Conservation (phyloP, 441 rosid species). For the Bocquillonia castaneifolia region DNA sequence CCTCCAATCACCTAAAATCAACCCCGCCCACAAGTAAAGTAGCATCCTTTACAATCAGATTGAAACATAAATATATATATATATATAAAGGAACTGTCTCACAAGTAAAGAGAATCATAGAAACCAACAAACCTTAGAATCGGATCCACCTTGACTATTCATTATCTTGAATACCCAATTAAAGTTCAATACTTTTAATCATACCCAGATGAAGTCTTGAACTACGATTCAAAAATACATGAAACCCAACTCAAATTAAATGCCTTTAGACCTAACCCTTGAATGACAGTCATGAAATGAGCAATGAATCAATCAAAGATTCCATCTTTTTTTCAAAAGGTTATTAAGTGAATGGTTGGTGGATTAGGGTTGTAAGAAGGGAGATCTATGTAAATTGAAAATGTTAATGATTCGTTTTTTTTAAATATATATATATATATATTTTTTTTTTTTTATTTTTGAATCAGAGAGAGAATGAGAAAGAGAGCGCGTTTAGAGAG, state of each 20-base stretch:
- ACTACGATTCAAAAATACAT: neutral
- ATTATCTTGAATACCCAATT: slow-evolving; percentile 22
- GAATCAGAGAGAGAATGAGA: slow-evolving; percentile 1
- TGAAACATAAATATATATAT: neutral
- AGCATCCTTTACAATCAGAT: neutral
- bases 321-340: neutral
- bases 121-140: slow-evolving; percentile 41
- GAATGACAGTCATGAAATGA: neutral
- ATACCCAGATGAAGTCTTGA: neutral
- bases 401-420: neutral
- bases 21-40: neutral
- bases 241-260: slow-evolving; percentile 8
- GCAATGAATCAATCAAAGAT: neutral
- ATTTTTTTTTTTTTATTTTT: too few relatives aligned
- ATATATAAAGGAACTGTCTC: neutral
- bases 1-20: slow-evolving; percentile 36
- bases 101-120: slow-evolving; percentile 1
- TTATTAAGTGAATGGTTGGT: neutral
- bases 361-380: slow-evolving; percentile 5
- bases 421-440: too few relatives aligned
- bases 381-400: neutral
- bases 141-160: slow-evolving; percentile 43
- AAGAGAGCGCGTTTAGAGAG: slow-evolving; percentile 15
- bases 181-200: neutral
- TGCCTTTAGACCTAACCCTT: neutral